A percentile compares a stretch with the other conserved stretches of the same genome.
phyloP scores from a whole-genome alignment of 495 filamentous ascomycete species.

The Bacidia rubella region DNA sequence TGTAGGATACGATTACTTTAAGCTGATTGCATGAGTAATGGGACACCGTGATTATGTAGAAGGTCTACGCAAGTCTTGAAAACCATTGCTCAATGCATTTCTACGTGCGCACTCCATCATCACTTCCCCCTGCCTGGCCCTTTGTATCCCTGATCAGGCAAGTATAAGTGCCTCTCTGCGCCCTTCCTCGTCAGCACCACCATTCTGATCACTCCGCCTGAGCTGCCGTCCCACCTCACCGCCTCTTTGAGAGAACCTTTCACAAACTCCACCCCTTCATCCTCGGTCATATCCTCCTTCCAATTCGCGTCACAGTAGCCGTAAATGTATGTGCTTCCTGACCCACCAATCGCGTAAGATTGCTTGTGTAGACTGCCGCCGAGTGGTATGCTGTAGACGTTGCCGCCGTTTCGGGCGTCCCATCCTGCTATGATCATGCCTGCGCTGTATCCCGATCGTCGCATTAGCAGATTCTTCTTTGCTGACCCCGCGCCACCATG shows the following conservation, averaged over 20 bases:
- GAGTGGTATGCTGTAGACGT: slow-evolving; percentile 92
- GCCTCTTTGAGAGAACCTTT: slow-evolving; percentile 81
- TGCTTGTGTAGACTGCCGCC: slow-evolving; percentile 97
- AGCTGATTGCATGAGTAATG: too few species aligned
- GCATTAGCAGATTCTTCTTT: background rate
- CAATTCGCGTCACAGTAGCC: slow-evolving; percentile 96
- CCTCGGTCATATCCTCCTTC: slow-evolving; percentile 89
- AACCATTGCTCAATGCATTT: background rate
- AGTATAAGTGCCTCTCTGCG: slow-evolving; percentile 78
- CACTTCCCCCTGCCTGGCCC: slow-evolving; percentile 39
- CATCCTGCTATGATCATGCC: slow-evolving; percentile 97
- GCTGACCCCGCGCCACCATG: background rate
- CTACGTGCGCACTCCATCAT: background rate
- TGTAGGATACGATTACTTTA: too few species aligned
- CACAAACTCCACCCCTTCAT: slow-evolving; percentile 84
- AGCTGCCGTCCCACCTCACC: slow-evolving; percentile 98
- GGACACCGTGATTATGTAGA: too few species aligned
- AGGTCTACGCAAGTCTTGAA: too few species aligned
- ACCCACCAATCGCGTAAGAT: slow-evolving; percentile 88
- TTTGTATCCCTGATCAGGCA: slow-evolving; percentile 75
- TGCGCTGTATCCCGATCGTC: slow-evolving; percentile 41
- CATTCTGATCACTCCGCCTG: slow-evolving; percentile 93
- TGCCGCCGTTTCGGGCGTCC: slow-evolving; percentile 82
- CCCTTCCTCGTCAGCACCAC: slow-evolving; percentile 83
- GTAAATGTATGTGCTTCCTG: slow-evolving; percentile 97